Base-by-base conservation (phyloP, 202 grass and related monocot species). In the Panicum hallii region DNA sequence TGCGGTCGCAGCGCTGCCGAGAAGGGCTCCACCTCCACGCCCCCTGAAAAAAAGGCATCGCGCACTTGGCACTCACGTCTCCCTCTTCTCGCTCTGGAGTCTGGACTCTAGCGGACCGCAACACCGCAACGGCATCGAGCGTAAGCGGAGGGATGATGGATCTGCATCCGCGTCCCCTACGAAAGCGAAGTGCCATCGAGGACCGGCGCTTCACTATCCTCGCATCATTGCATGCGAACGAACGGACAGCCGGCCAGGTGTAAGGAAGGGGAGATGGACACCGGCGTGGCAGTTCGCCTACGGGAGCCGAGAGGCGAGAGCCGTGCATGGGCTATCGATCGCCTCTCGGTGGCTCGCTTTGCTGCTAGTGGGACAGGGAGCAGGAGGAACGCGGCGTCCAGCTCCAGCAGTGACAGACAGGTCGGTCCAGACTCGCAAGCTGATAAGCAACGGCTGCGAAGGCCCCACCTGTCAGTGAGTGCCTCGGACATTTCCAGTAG, bases 221-320 rank as follows among this genome's bases (percentile, higher is more conserved):
- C 14, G 74, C 74, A 44, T 61, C 55, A 45, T 40, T 56, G 79
- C 65, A 57, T 81, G 65, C 13, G 38, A 76, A 49, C 13, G 50
- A 76, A 23, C 34, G 52, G 53, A 30, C 44, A 72, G 0, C 3
- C 14, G 62, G 15, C 70, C 68, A 72, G 6, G 67, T 40, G 68
- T 20, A 9, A n/a, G 53, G 64, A 3, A 36, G 28, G 69, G 43
- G 43, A 6, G 43, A 64, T 19, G 50, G 17, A 38, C 36, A 38
- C 47, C 4, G 43, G 30, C 9, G 23, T 22, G 20, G 1, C 8
- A 30, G 11, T 34, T 13, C 9, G 16, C 52, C 32, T 55, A 55
- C 16, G 16, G 53, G 53, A 55, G 52, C 52, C 52, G 9, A 41
- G 19, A 52, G n/a, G 7, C 69, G 16, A 54, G n/a, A 54, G 23